Conservation (phyloP, 768 basidiomycete genomes). For the Strobilomyces echinocephalus region DNA sequence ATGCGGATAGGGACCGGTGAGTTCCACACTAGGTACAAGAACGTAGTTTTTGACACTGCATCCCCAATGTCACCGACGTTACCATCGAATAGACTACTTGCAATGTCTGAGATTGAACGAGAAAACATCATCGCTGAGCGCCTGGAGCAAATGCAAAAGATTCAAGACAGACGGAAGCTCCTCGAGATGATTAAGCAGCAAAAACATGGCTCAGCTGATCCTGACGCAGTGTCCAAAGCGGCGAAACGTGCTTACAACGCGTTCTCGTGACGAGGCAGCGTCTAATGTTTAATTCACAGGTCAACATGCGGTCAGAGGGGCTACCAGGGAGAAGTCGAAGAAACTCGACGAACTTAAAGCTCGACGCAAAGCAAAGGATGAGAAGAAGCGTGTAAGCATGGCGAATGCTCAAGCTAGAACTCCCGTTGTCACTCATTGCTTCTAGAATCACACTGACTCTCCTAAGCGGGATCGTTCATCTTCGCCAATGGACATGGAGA, state of each 20-base stretch:
- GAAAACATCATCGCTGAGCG: slow-evolving; percentile 82
- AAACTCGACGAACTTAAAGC: slow-evolving; percentile 85
- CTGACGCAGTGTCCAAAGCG: slow-evolving; percentile 63
- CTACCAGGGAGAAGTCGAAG: slow-evolving; percentile 73
- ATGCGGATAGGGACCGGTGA: slow-evolving; percentile 77
- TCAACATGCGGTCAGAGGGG: slow-evolving; percentile 67
- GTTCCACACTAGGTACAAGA: slow-evolving; percentile 33
- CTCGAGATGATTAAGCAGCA: slow-evolving; percentile 71
- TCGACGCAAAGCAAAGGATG: slow-evolving; percentile 81
- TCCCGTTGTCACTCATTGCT: slow-evolving; percentile 8
- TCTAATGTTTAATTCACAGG: slow-evolving; percentile 39
- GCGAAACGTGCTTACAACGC: slow-evolving; percentile 60
- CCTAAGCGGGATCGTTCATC: slow-evolving; percentile 70
- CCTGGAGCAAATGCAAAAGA: slow-evolving; percentile 72
- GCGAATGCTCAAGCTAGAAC: neutral
- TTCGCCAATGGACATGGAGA: slow-evolving; percentile 83
- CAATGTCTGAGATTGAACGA: slow-evolving; percentile 82
- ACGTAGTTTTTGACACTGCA: slow-evolving; percentile 25
- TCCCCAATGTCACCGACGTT: slow-evolving; percentile 6
- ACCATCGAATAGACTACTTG: slow-evolving; percentile 53
- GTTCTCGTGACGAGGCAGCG: neutral
- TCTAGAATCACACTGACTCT: slow-evolving; percentile 47
- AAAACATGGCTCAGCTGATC: slow-evolving; percentile 42
- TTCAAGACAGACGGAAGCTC: slow-evolving; percentile 65
- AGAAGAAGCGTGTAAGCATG: slow-evolving; percentile 69